Base-by-base conservation (phyloP, 305 asterid genomes). In the Fraxinus albicans region DNA sequence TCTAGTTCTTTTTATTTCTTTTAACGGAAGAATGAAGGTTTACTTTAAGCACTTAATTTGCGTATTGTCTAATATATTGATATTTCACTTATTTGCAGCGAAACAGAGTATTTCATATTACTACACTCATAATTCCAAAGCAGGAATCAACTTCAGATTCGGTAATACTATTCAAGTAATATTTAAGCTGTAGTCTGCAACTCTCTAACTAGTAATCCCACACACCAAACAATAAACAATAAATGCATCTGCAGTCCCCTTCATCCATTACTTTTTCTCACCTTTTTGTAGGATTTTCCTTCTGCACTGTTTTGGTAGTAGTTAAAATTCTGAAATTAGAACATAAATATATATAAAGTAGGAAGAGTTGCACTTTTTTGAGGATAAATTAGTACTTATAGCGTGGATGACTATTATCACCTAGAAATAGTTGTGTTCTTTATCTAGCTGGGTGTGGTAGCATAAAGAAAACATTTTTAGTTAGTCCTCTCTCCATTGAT, bases 141-240 rank as follows among this genome's bases (percentile, higher is more conserved):
- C 99, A 97, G 90, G 98, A 97, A 87, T 91, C 98, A 4, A 97
- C 99, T 82, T 95, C 99, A 53, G 99, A 97, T 86, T 93, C 98
- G 89, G 99, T 97, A 91, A 82, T 88, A 19, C 50, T 65, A n/a
- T 50, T 3, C 50, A 65, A 31, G 23, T 50, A 12, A 35, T 77
- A 38, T 82, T 69, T 83, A 74, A 72, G 70, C 86, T 83, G 29
- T 80, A 31, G 65, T 77, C 80, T 73, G 73, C 73, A 73, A 70
- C 84, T 78, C 83, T 25, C 12, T 72, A 33, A 33, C 73, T 63
- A 55, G 27, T 55, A 8, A n/a, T 63, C 72, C 72, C 33, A 19
- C 40, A 33, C 44, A 33, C 38, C n/a, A 67, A 67, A 69, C 19
- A 13, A 29, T 25, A 72, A 72, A 72, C 25, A 70, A 70, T 31